phyloP scores from a whole-genome alignment of 1,284 basidiomycete species.

The Irpex lacteus region DNA sequence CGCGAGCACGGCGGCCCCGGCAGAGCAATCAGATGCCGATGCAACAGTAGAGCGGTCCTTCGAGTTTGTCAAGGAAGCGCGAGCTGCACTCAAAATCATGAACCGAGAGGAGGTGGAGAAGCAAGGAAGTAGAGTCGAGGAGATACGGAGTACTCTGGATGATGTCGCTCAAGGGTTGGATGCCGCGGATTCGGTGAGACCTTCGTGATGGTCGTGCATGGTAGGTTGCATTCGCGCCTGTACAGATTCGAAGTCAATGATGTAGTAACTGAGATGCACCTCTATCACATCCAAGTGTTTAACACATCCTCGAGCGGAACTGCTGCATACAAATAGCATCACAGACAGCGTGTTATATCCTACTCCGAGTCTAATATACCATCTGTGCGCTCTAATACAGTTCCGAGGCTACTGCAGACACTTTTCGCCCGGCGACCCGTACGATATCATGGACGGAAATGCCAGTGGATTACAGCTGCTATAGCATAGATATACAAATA shows the following conservation, averaged over 20 bases:
- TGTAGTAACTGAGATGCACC: too few species aligned
- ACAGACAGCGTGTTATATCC: too few species aligned
- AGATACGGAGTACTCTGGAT: constrained; percentile 47
- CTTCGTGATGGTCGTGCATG: too few species aligned
- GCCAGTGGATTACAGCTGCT: not conserved
- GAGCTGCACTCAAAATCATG: constrained; percentile 51
- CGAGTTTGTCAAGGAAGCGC: constrained; percentile 45
- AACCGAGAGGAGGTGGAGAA: constrained; percentile 49
- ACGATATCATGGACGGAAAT: not conserved
- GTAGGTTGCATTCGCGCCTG: too few species aligned
- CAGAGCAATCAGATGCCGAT: constrained; percentile 30
- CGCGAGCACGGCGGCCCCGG: constrained; percentile 13
- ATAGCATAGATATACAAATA: not conserved
- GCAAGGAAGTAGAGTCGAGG: constrained; percentile 51
- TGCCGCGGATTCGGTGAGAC: not conserved
- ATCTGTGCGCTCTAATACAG: too few species aligned
- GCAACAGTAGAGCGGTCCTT: constrained; percentile 49
- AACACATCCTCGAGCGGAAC: too few species aligned
- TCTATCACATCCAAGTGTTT: too few species aligned
- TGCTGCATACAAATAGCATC: too few species aligned
- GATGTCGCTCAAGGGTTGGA: constrained; percentile 45
- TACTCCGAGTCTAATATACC: too few species aligned
- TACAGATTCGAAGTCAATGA: too few species aligned
- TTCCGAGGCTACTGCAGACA: too few species aligned
- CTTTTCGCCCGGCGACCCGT: not conserved